Conservation (phyloP, 2,329 filamentous ascomycete genomes). For the Penicillium sp. region DNA sequence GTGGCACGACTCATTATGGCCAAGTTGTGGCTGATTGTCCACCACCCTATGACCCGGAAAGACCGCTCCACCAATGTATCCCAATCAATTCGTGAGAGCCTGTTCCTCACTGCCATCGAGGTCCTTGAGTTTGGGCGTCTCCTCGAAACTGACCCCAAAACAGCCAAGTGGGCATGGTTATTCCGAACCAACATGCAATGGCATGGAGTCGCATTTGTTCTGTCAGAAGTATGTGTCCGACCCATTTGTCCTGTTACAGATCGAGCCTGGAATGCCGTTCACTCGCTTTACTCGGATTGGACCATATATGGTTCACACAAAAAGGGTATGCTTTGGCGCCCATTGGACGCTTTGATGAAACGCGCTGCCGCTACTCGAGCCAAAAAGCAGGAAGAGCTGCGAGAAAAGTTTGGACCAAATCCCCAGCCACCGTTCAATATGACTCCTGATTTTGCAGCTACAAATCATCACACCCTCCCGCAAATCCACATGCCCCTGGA, state of each 20-base stretch:
- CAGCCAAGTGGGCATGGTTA: conserved; percentile 65
- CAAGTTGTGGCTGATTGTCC: conserved; percentile 76
- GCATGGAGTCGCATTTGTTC: conserved; percentile 63
- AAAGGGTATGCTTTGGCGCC: conserved; percentile 63
- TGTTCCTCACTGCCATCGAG: conserved; percentile 72
- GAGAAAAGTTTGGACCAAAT: conserved; percentile 19
- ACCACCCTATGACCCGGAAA: conserved; percentile 69
- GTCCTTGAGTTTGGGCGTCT: conserved; percentile 71
- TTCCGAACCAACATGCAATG: conserved; percentile 66
- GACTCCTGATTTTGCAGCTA: conserved; percentile 1
- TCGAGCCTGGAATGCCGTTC: conserved; percentile 61
- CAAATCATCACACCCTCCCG: conserved; percentile 17
- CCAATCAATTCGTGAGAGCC: conserved; percentile 64
- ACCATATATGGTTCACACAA: conserved; percentile 39
- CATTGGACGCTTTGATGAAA: conserved; percentile 60
- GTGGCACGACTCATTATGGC: conserved; percentile 71
- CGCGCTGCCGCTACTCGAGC: conserved; percentile 58
- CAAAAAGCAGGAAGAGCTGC: conserved; percentile 44
- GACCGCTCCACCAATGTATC: conserved; percentile 57
- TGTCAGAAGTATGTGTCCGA: conserved; percentile 60
- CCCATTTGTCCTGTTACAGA: conserved; percentile 60
- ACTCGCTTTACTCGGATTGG: conserved; percentile 45
- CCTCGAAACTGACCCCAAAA: conserved; percentile 63
- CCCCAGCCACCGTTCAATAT: conserved; percentile 2
- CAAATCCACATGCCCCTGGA: conserved; percentile 21